These are phyloP conservation scores for Pilatotrama ljubarskyi DNA, from an alignment of 768 basidiomycete genomes.

Conservation along the genomic window DNA sequence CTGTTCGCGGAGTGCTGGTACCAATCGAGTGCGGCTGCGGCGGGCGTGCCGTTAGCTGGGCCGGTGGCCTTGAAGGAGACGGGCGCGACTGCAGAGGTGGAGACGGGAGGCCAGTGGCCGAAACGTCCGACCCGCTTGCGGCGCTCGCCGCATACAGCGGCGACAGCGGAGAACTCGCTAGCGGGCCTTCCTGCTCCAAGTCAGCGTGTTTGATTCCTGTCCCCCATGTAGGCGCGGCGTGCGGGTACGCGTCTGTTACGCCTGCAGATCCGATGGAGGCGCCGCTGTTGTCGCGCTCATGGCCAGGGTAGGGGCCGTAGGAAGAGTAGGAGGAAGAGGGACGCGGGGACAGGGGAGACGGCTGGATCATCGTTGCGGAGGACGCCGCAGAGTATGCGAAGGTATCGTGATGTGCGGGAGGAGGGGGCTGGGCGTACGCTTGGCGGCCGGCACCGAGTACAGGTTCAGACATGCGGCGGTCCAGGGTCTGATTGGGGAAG, in stretches of 20 bases:
- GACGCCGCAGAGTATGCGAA: constrained; percentile 13
- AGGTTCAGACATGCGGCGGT: constrained; percentile 74
- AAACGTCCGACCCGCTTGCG: constrained; percentile 23
- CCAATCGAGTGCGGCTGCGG: constrained; percentile 2
- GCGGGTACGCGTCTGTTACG: constrained; percentile 9
- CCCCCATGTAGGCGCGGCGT: constrained; percentile 8
- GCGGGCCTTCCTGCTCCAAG: constrained; percentile 18
- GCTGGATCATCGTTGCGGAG: constrained; percentile 13
- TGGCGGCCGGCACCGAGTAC: constrained; percentile 31
- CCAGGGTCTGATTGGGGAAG: constrained; percentile 36
- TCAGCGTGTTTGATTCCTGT: constrained; percentile 18
- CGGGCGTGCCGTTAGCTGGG: constrained; percentile 8
- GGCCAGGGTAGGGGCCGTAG: constrained; percentile 14
- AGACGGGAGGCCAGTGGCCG: constrained; percentile 17
- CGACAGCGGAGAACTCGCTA: constrained; percentile 21
- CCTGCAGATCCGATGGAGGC: constrained; percentile 13
- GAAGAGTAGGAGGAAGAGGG: constrained; percentile 21
- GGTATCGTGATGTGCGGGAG: constrained; percentile 11
- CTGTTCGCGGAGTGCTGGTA: constrained; percentile 10
- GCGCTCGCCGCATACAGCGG: constrained; percentile 22
- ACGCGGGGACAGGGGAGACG: constrained; percentile 19
- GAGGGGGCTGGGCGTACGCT: constrained; percentile 16
- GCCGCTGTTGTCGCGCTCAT: constrained; percentile 19
- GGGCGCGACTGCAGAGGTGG: constrained; percentile 12
- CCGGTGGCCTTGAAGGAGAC: constrained; percentile 2